phyloP scores from a whole-genome alignment of 495 filamentous ascomycete genomes.

The Hypoxylon fuscum region DNA sequence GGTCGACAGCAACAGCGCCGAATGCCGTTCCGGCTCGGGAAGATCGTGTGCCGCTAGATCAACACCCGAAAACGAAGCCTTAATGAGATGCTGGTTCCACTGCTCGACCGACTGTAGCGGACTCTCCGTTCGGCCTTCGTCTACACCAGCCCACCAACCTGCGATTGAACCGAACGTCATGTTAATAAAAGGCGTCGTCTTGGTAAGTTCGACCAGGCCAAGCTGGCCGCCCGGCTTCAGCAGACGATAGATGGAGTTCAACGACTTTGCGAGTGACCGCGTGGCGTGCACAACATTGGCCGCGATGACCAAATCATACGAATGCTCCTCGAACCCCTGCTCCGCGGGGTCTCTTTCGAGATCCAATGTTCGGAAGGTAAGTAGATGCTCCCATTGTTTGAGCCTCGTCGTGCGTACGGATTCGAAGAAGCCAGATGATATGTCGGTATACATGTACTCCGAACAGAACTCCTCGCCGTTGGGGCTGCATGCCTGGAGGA shows the following conservation, averaged over 20 bases:
- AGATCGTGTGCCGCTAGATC: background rate
- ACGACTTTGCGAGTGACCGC: slow-evolving; percentile 42
- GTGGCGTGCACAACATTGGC: slow-evolving; percentile 59
- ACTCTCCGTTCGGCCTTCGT: background rate
- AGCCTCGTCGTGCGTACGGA: too few relatives aligned
- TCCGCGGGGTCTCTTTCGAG: slow-evolving; percentile 47
- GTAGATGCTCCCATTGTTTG: slow-evolving; percentile 40
- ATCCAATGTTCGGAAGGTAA: slow-evolving; percentile 58
- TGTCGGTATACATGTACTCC: slow-evolving; percentile 61
- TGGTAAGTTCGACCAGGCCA: slow-evolving; percentile 51
- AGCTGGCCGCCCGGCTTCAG: slow-evolving; percentile 65
- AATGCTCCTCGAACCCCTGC: slow-evolving; percentile 53
- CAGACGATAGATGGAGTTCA: slow-evolving; percentile 52
- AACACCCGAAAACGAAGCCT: background rate
- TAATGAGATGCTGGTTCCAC: background rate
- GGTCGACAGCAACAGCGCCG: background rate
- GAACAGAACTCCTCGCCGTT: slow-evolving; percentile 45
- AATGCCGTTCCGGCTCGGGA: background rate
- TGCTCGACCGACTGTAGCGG: background rate
- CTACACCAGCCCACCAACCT: slow-evolving; percentile 53
- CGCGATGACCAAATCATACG: slow-evolving; percentile 60
- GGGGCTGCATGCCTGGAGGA: slow-evolving; percentile 25
- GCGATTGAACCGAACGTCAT: slow-evolving; percentile 48
- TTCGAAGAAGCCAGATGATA: slow-evolving; percentile 54
- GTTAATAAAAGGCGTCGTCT: slow-evolving; percentile 29